These are phyloP conservation scores for Chrysanthemum seticuspe DNA, from an alignment of 129 eudicot species.

Conservation along the genomic window DNA sequence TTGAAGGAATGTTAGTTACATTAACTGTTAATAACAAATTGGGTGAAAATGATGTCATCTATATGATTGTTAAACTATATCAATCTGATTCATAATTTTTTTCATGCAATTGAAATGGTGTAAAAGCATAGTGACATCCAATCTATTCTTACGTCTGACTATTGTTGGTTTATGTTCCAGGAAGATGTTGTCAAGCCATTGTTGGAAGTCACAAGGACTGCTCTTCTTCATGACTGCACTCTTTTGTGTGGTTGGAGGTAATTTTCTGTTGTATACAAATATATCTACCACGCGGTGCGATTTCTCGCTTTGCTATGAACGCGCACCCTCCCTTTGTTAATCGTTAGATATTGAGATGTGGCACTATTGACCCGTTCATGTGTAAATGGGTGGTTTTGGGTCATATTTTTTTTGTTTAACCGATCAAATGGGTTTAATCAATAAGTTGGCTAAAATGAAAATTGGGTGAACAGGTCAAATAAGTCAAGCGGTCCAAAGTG, in stretches of 20 bases:
- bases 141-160: neutral
- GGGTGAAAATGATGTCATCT: slow-evolving; percentile 15
- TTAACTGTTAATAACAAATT: neutral
- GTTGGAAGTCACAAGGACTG: slow-evolving; percentile 95
- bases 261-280: slow-evolving; percentile 12
- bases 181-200: slow-evolving; percentile 98
- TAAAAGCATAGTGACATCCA: neutral
- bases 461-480: no score
- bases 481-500: no score
- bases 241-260: slow-evolving; percentile 99
- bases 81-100: slow-evolving; percentile 6
- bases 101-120: neutral
- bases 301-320: no score
- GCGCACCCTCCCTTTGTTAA: no score
- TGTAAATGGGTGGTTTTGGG: no score
- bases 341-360: no score
- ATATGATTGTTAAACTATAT: slow-evolving; percentile 8
- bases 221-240: slow-evolving; percentile 95
- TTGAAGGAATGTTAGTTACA: neutral
- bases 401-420: no score
- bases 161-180: slow-evolving; percentile 41
- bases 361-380: no score
- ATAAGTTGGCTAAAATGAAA: no score
- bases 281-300: neutral
- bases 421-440: no score